Percentiles rank a stretch among this genome's conserved stretches.
These are phyloP conservation scores for Leishmania tarentolae DNA, from an alignment of 208 protist species.

Conservation along the genomic window DNA sequence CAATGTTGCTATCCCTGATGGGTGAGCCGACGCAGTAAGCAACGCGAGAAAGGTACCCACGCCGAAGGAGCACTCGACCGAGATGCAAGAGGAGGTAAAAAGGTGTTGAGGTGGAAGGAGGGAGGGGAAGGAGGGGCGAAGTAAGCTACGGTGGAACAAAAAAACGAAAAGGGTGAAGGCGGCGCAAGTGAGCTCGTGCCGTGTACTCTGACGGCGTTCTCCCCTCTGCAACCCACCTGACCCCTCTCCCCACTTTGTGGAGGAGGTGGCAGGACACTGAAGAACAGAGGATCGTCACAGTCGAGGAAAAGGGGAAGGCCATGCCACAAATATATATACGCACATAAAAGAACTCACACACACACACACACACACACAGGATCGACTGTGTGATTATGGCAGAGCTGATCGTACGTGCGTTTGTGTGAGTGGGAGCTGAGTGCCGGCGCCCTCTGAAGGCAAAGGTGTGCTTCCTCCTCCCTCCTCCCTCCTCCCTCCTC, in stretches of 20 bases:
- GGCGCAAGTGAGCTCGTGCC: neutral
- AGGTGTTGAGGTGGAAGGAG: neutral
- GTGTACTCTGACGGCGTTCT: neutral
- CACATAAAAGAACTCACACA: neutral
- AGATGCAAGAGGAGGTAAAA: neutral
- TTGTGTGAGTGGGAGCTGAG: neutral
- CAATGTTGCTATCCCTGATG: slow-evolving; percentile 79
- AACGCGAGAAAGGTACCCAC: neutral
- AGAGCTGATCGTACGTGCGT: neutral
- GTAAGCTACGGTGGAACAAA: neutral
- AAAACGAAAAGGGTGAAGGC: neutral
- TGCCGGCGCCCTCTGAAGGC: neutral
- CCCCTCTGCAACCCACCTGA: neutral
- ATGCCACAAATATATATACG: neutral
- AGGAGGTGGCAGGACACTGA: neutral
- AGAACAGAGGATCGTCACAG: neutral
- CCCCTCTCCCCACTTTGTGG: neutral
- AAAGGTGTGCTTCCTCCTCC: neutral
- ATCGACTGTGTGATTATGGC: neutral
- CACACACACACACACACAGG: neutral
- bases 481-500: neutral
- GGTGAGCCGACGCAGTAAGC: slow-evolving; percentile 46
- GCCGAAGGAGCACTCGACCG: neutral
- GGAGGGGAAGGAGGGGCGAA: neutral
- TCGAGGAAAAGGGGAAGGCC: neutral